Evolutionary conservation across 805 yeast species (phyloP), one percentile per base, ranked within the genome.

Genomic region (Kodamaea laetipori): DNA sequence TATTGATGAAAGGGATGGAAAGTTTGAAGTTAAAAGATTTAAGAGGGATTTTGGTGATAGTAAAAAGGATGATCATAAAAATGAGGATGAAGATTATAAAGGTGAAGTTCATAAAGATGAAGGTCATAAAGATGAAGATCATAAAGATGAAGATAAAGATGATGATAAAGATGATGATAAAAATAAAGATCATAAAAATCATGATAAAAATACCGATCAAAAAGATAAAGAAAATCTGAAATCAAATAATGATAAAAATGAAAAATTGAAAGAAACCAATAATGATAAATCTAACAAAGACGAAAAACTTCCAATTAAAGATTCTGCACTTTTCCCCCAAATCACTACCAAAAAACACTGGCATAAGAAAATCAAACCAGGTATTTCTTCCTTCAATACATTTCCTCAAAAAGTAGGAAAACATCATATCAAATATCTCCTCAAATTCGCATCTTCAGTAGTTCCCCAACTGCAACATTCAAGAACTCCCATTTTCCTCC

Each of bases 401-500:
- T 61, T 71, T 37, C 78, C 83, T 0, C 73, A 72, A 17, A 73
- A 73, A 37, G 63, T 81, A 6, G 82, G 83, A 2, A 66, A 70
- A 9, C 73, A 73, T 26, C 84, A 81, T 53, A 51, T 82, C 10
- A 68, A 71, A 28, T 61, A 67, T 37, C 57, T 84, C n/a, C 61
- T 83, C 30, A 60, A 70, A 2, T 62, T 72, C 19, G 77, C 82
- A 5, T 61, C 72, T 39, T 59, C 70, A 7, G 65, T 79, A 5
- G 75, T 84, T 1, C 90, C 90, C 11, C 64, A 67, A 41, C 76
- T 78, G 12, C 86, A 82, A 55, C 81, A 78, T 39, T 54, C 54
- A 7, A 56, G 88, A 37, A 84, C 90, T 0, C 90, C 90, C 0
- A 69, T 84, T 0, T 82, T 81, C 50, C 57, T 84, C 5, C 87